Evolutionary conservation across 345 rosid genomes (phyloP), one percentile per base, ranked within the genome.

Genomic region (Tarenaya hassleriana): DNA sequence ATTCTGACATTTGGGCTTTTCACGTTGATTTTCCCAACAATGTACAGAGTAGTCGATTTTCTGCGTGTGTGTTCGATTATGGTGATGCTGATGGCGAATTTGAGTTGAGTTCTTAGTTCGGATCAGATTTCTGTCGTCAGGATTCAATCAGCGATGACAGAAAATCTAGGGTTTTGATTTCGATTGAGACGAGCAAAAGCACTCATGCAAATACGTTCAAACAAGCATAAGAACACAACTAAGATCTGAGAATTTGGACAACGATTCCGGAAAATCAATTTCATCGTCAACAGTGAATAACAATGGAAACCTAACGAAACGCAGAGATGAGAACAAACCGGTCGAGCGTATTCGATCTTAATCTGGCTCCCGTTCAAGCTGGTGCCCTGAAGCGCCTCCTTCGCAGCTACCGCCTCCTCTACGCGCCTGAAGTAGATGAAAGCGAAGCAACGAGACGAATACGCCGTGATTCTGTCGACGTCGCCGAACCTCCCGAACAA

Each of bases 321-420:
- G 61, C 45, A 77, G 67, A 68, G 85, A 76, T 50, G 64, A 71
- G 86, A 61, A 83, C 94, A 57, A 92, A 92, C 98, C 97, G 95
- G 97, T 71, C 95, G 74, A n/a, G 97, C 94, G 73, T 73, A 92
- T 84, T 88, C 95, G 79, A 88, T 86, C 56, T 78, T 92, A 44
- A 92, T 66, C 47, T 61, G 72, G 49, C 24, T 74, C 11, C 98
- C 97, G 35, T 75, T 78, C 35, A 88, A 42, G 18, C 42, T 4
- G 16, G 70, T 49, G 12, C 95, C 94, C 62, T 92, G 97, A 8
- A 92, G 81, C 3, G 83, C 73, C 7, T 79, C 83, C 69, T 75
- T 85, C 3, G 98, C 98, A 4, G 80, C 76, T 12, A 61, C 73
- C 16, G 98, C 97, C 40, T 92, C 95, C 60, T 88, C 98, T 15